Evolutionary conservation across 495 filamentous ascomycete species (phyloP), one percentile per base, ranked within the genome.

Genomic region (Diplogelasinospora grovesii): DNA sequence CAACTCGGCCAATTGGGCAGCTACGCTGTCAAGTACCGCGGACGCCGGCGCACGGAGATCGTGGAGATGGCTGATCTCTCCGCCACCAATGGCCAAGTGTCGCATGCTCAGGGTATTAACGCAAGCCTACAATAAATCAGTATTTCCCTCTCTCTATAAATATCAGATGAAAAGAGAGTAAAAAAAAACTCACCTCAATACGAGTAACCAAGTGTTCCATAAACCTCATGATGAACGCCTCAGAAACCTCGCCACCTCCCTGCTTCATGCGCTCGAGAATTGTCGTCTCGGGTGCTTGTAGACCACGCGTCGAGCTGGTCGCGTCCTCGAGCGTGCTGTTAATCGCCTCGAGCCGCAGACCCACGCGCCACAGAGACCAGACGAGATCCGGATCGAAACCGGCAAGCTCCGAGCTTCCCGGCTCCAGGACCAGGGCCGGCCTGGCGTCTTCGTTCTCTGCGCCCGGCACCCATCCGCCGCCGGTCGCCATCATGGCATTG

Each of bases 171-270:
- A 10, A 24, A 27, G 11, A 10, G 18, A 15, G 9, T 20, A 23
- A 16, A 30, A 35, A 37, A 21, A 46, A 25, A 65, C 83, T 52
- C 70, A 92, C 89, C 78, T 99, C 92, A 55, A 99, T 94, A 42
- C 92, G 77, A 43, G 85, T 86, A 41, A 97, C 82, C 66, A 94
- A 86, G 56, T 96, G 89, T 55, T 95, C 90, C 50, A 97, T 74
- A 57, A 97, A 83, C 53, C 85, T 85, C 27, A 90, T 55, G 52
- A 95, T 62, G 54, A 90, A 86, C 15, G 77, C 71, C 65, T 97
- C 92, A 11, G 89, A 85, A 24, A 95, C 72, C 57, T 95, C 88
- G 0, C 87, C 89, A 15, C 84, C 86, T 43, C 81, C 71, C 41
- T 82, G 76, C 68, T 79, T 89, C 70, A 97, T 85, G 48, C 81